Conservation (phyloP, 1,284 basidiomycete genomes). For the Blastosporella zonata region DNA sequence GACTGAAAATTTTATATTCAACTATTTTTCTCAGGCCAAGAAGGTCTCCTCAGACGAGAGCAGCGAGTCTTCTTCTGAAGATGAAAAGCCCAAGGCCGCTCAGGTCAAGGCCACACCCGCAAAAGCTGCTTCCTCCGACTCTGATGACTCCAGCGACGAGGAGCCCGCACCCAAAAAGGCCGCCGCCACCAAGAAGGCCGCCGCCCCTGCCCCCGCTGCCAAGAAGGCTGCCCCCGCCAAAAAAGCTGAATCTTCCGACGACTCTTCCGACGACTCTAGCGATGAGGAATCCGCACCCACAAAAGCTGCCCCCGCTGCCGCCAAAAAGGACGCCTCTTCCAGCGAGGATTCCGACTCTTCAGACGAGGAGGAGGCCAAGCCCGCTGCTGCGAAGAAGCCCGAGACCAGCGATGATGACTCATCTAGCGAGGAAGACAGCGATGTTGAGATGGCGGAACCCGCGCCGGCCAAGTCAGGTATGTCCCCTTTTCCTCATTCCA, state of each 20-base stretch:
- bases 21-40: slow-evolving; percentile 21
- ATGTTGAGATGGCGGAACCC: slow-evolving; percentile 54
- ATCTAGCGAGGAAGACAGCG: slow-evolving; percentile 40
- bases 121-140: slow-evolving; percentile 18
- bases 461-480: slow-evolving; percentile 41
- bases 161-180: slow-evolving; percentile 21
- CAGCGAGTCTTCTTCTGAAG: slow-evolving; percentile 37
- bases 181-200: slow-evolving; percentile 22
- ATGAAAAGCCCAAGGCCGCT: slow-evolving; percentile 43
- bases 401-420: slow-evolving; percentile 33
- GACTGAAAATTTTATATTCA: background rate
- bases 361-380: slow-evolving; percentile 24
- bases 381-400: slow-evolving; percentile 20
- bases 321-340: slow-evolving; percentile 12
- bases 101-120: slow-evolving; percentile 35
- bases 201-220: background rate
- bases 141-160: slow-evolving; percentile 18
- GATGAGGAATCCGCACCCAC: slow-evolving; percentile 19
- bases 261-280: slow-evolving; percentile 2
- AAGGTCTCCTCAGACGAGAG: slow-evolving; percentile 33
- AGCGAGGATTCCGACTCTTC: slow-evolving; percentile 23
- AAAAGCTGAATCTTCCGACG: slow-evolving; percentile 4
- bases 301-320: slow-evolving; percentile 18
- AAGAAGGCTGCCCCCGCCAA: slow-evolving; percentile 3
- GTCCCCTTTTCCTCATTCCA: background rate